Evolutionary conservation across 2,329 filamentous ascomycete genomes (phyloP).

Genomic region (Cladosporium sphaerospermum): DNA sequence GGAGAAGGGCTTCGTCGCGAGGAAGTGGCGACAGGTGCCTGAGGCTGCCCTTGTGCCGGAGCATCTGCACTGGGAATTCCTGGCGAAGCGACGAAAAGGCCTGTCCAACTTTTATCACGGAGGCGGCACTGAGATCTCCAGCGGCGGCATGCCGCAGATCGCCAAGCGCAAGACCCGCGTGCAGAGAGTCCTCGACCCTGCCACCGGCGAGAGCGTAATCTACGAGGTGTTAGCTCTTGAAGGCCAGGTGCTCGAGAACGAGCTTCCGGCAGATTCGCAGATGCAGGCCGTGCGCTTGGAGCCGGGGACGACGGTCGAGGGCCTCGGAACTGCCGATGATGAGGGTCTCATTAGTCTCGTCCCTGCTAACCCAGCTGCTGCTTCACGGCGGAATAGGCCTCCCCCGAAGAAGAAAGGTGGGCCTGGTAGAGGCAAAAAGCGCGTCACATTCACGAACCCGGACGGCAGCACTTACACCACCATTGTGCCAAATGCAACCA

Average conservation of each 20-base stretch:
- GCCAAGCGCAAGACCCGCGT: constrained; percentile 65
- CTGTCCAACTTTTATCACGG: constrained; percentile 47
- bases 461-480: constrained; percentile 38
- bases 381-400: constrained; percentile 59
- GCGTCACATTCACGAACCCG: constrained; percentile 51
- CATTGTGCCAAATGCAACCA: constrained; percentile 31
- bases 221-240: constrained; percentile 78
- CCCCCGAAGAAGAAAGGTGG: constrained; percentile 74
- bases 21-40: constrained; percentile 53
- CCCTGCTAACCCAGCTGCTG: constrained; percentile 22
- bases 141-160: constrained; percentile 42
- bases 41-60: constrained; percentile 53
- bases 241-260: constrained; percentile 73
- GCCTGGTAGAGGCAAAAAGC: constrained; percentile 73
- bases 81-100: constrained; percentile 57
- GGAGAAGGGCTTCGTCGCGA: constrained; percentile 33
- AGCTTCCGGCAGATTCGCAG: constrained; percentile 59
- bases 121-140: constrained; percentile 21
- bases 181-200: constrained; percentile 62
- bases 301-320: constrained; percentile 55
- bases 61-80: constrained; percentile 46
- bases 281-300: constrained; percentile 45
- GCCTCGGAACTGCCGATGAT: constrained; percentile 53
- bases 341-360: constrained; percentile 50
- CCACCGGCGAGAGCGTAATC: constrained; percentile 70